Percentiles rank a stretch among this genome's conserved stretches.
phyloP scores from a whole-genome alignment of 2,329 filamentous ascomycete species.

The Huntiella moniliformis region DNA sequence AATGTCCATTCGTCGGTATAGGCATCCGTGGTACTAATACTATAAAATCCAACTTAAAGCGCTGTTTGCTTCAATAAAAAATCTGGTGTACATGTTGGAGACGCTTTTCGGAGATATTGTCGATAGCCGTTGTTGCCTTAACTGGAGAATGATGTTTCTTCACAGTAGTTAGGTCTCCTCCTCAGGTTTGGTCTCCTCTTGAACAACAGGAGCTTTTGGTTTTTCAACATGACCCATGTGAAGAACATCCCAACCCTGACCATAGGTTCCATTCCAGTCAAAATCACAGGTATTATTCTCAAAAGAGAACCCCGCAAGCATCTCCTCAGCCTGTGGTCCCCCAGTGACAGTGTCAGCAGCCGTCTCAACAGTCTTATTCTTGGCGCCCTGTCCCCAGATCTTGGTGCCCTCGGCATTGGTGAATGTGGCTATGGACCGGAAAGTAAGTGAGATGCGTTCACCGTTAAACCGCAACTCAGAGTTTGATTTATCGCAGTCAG shows the following conservation, averaged over 20 bases:
- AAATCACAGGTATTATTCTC: conserved; percentile 64
- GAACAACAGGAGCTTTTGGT: neutral
- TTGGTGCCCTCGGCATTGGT: conserved; percentile 39
- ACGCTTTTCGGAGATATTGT: neutral
- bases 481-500: conserved; percentile 42
- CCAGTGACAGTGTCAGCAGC: conserved; percentile 46
- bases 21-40: neutral
- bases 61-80: neutral
- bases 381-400: conserved; percentile 90
- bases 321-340: conserved; percentile 38
- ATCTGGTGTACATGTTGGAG: neutral
- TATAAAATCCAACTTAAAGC: neutral
- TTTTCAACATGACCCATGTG: conserved; percentile 28
- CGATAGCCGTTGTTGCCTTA: neutral
- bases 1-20: neutral
- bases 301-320: conserved; percentile 63
- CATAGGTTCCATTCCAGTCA: conserved; percentile 60
- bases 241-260: conserved; percentile 65
- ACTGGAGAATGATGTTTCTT: neutral
- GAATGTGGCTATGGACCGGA: conserved; percentile 76
- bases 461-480: conserved; percentile 56
- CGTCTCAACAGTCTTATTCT: conserved; percentile 39
- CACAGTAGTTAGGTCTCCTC: neutral
- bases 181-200: conserved; percentile 14
- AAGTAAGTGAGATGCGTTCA: conserved; percentile 78